phyloP scores from a whole-genome alignment of 805 yeast species.

The Starmerella tilneyi region DNA sequence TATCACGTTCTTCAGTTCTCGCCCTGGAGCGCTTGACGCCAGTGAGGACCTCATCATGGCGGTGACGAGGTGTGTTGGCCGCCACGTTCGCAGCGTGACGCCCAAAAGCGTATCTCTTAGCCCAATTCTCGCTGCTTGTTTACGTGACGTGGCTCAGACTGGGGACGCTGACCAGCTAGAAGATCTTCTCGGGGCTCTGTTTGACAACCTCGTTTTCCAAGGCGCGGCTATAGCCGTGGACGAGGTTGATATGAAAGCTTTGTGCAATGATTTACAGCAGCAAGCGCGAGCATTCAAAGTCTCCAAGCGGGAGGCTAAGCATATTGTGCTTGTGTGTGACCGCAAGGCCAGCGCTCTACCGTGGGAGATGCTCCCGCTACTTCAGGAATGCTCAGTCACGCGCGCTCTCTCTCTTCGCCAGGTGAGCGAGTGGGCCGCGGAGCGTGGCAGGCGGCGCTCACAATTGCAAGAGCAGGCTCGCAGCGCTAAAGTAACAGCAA shows the following conservation, averaged over 20 bases:
- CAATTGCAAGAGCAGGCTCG: not conserved
- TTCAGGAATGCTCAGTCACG: conserved; percentile 11
- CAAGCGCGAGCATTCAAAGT: conserved; percentile 33
- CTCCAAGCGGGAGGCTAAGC: conserved; percentile 29
- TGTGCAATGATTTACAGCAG: conserved; percentile 44
- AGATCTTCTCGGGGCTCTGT: conserved; percentile 32
- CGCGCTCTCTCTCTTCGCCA: conserved; percentile 35
- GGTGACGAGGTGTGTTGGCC: not conserved
- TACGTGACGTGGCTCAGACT: not conserved
- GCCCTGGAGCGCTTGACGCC: conserved; percentile 28
- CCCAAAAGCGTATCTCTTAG: not conserved
- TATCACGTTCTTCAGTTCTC: conserved; percentile 45
- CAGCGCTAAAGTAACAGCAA: conserved; percentile 36
- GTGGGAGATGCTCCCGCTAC: conserved; percentile 67
- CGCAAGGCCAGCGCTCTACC: conserved; percentile 61
- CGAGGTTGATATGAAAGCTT: conserved; percentile 49
- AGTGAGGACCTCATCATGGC: conserved; percentile 31
- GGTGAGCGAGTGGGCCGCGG: conserved; percentile 10
- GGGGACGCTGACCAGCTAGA: conserved; percentile 39
- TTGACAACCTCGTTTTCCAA: conserved; percentile 43
- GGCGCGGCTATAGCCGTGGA: conserved; percentile 60
- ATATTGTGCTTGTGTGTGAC: conserved; percentile 62
- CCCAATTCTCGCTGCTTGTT: not conserved
- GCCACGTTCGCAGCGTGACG: conserved; percentile 36
- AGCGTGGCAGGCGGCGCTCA: not conserved